Conservation (phyloP, 768 basidiomycete genomes). For the Hortiboletus flavorubellus region DNA sequence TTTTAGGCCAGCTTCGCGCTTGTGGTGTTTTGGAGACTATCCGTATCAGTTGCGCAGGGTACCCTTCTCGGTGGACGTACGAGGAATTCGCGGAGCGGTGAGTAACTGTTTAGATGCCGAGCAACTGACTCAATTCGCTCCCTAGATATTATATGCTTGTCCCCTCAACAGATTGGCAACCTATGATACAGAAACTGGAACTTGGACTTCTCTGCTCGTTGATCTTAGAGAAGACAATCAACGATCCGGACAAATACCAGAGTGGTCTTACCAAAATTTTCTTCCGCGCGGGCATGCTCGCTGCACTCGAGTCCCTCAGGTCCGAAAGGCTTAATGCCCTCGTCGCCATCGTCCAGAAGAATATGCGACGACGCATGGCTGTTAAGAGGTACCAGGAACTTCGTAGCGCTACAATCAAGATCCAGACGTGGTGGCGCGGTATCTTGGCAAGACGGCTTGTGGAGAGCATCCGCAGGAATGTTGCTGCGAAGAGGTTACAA, state of each 20-base stretch:
- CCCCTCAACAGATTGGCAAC: conserved; percentile 80
- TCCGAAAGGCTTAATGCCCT: conserved; percentile 84
- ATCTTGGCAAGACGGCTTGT: conserved; percentile 72
- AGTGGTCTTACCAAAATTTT: conserved; percentile 97
- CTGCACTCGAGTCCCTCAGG: conserved; percentile 87
- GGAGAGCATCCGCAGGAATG: conserved; percentile 65
- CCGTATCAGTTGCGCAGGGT: conserved; percentile 97
- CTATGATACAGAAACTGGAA: conserved; percentile 79
- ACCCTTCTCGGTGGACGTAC: conserved; percentile 97
- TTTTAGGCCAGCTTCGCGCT: conserved; percentile 89
- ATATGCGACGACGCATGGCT: conserved; percentile 85
- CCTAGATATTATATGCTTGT: conserved; percentile 96
- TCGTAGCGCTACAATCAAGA: conserved; percentile 70
- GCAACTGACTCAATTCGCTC: conserved; percentile 17
- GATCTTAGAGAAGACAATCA: conserved; percentile 83
- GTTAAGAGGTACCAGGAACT: conserved; percentile 73
- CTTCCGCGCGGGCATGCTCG: conserved; percentile 98
- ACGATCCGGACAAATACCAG: conserved; percentile 96
- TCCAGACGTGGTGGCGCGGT: conserved; percentile 96
- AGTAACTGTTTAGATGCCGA: conserved; percentile 24
- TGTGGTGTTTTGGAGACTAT: conserved; percentile 99
- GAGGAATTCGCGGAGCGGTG: conserved; percentile 98
- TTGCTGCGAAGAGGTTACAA: conserved; percentile 76
- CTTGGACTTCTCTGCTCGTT: conserved; percentile 76
- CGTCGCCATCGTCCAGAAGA: conserved; percentile 97